Evolutionary conservation across 768 basidiomycete genomes (phyloP), one percentile per base, ranked within the genome.

Genomic region (Lyophyllum atratum): DNA sequence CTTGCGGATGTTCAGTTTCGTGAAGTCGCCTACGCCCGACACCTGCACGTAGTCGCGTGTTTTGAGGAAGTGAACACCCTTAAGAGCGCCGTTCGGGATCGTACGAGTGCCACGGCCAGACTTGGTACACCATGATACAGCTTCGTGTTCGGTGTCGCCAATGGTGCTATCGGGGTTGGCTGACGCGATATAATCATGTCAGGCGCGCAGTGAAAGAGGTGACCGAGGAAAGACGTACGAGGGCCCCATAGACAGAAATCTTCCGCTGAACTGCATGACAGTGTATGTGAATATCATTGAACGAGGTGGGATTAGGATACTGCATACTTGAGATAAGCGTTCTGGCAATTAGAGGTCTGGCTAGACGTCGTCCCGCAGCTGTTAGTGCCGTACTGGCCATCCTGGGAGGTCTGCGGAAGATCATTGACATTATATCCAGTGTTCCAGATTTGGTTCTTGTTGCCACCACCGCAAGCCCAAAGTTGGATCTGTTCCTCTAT

Each of bases 211-310:
- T 29, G 5, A 19, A 0, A 26, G 29, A 3, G 15, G 49, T 10
- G 21, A 4, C 24, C 25, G 43, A 21, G n/a, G n/a, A 14, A 34
- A 31, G 21, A 70, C 74, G 53, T 51, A 78, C 76, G 75, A 11
- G 89, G 85, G 12, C 79, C 86, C 83, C 85, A 91, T 1, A 90
- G 60, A 55, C 89, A 91, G 68, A 88, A 90, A 63, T 92, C 89
- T 71, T 85, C 66, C 1, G 72, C 72, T 46, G 77, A 76, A 69
- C 87, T 89, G 3, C 67, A 37, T 7, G 56, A 47, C 49, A 40
- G 33, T 28, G 8, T 14, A 10, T 17, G 47, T 54, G 45, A 60
- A 8, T 34, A 61, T 48, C 1, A 1, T n/a, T 11, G 15, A 49
- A 21, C 15, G 11, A 40, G 17, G 28, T 15, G 17, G 28, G 14